Percentiles rank a stretch among this genome's conserved stretches.
Conservation (phyloP, 1,139 yeast species). For the Taiozyma sp. region DNA sequence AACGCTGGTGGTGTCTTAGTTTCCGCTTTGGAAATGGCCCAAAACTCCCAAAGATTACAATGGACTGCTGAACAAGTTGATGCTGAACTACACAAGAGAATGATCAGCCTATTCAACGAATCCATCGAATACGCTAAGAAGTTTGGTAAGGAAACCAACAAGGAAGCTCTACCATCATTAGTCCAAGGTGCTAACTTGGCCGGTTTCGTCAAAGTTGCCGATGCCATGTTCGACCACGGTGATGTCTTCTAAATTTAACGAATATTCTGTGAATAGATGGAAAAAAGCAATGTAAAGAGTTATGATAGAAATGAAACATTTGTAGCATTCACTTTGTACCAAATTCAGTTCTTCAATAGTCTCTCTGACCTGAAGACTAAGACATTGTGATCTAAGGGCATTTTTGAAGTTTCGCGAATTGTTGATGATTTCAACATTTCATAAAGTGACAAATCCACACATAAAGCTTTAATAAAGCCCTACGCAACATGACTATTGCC, state of each 20-base stretch:
- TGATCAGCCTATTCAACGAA: slow-evolving; percentile 90
- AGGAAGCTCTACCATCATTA: slow-evolving; percentile 77
- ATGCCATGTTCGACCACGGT: slow-evolving; percentile 98
- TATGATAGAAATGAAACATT: not conserved
- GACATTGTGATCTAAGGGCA: too few relatives aligned
- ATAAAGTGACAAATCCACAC: not conserved
- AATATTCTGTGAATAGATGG: not conserved
- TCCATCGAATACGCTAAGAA: slow-evolving; percentile 84
- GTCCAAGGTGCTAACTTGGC: slow-evolving; percentile 99
- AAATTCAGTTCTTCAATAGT: too few relatives aligned
- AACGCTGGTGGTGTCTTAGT: slow-evolving; percentile 99
- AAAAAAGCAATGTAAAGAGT: not conserved
- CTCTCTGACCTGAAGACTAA: too few relatives aligned
- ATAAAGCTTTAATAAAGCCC: not conserved
- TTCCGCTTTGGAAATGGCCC: slow-evolving; percentile 99
- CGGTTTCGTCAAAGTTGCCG: slow-evolving; percentile 97
- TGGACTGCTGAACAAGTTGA: slow-evolving; percentile 94
- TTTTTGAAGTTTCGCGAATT: not conserved
- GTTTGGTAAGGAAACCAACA: slow-evolving; percentile 66
- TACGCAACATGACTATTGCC: not conserved
- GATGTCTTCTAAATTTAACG: slow-evolving; percentile 51
- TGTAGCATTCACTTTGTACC: not conserved
- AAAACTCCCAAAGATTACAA: slow-evolving; percentile 88
- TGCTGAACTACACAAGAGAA: slow-evolving; percentile 78
- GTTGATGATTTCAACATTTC: not conserved